These are phyloP conservation scores for Annulohypoxylon nitens DNA, from an alignment of 495 filamentous ascomycete genomes.

Conservation along the genomic window DNA sequence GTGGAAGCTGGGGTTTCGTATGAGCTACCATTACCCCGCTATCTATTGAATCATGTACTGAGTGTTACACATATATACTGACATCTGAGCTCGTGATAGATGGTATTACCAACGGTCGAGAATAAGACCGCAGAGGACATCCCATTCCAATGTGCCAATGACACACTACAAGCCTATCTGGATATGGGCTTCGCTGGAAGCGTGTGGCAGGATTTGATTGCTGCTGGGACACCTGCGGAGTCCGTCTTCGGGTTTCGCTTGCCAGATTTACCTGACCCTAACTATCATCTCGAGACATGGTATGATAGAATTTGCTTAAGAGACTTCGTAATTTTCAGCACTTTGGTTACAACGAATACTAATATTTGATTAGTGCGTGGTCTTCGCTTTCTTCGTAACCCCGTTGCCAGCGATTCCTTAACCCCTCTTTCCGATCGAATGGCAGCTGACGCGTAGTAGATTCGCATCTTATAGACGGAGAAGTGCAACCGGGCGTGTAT, in stretches of 20 bases:
- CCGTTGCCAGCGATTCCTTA: not conserved
- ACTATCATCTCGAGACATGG: constrained; percentile 44
- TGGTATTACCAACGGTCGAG: constrained; percentile 35
- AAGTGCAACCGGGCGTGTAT: constrained; percentile 26
- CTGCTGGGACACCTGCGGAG: constrained; percentile 45
- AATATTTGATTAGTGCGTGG: constrained; percentile 20
- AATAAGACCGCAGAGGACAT: constrained; percentile 19
- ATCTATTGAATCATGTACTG: not conserved
- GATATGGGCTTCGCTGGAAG: constrained; percentile 30
- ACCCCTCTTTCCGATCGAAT: not conserved
- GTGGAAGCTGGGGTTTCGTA: constrained; percentile 47
- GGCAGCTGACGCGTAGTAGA: constrained; percentile 19
- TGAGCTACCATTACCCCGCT: not conserved
- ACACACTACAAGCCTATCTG: constrained; percentile 38
- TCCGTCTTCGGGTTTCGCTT: constrained; percentile 44
- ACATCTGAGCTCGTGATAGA: constrained; percentile 18
- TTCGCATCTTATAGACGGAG: constrained; percentile 37
- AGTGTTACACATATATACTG: not conserved
- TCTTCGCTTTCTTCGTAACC: not conserved
- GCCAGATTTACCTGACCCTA: constrained; percentile 43
- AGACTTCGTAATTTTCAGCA: not conserved
- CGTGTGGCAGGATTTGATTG: constrained; percentile 40
- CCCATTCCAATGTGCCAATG: constrained; percentile 34
- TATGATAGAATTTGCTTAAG: not conserved
- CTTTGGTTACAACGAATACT: not conserved